A percentile compares a stretch with the other conserved stretches of the same genome.
Evolutionary conservation across 2,329 filamentous ascomycete genomes (phyloP).

Genomic region (Neocatenulostroma microsporum): DNA sequence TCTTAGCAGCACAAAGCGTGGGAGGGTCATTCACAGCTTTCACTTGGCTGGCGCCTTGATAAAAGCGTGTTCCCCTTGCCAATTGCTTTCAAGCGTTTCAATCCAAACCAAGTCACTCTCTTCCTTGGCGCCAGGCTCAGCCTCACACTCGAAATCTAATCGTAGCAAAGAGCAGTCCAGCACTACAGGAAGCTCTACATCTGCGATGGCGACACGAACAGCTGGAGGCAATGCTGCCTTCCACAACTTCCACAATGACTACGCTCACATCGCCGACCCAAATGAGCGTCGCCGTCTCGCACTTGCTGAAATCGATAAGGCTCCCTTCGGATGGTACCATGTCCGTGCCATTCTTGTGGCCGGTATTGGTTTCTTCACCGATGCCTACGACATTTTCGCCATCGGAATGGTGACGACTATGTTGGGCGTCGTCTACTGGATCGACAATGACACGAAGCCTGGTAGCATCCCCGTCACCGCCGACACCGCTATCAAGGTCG

Average conservation of each 20-base stretch:
- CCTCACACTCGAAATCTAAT: conserved; percentile 4
- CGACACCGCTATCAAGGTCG: conserved; percentile 77
- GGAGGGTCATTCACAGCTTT: not conserved
- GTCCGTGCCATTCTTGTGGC: conserved; percentile 69
- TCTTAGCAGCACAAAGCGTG: conserved; percentile 1
- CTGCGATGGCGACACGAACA: conserved; percentile 36
- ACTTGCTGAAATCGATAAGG: conserved; percentile 73
- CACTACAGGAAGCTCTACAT: not conserved
- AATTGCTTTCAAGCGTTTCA: conserved; percentile 4
- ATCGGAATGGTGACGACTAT: conserved; percentile 66
- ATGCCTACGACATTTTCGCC: conserved; percentile 71
- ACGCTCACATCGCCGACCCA: conserved; percentile 56
- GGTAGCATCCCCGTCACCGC: conserved; percentile 55
- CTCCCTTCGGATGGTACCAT: conserved; percentile 78
- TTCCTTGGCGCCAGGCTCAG: conserved; percentile 12
- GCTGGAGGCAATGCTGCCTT: conserved; percentile 61
- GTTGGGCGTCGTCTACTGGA: conserved; percentile 71
- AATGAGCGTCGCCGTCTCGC: conserved; percentile 73
- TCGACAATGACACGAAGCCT: conserved; percentile 28
- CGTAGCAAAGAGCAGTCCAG: conserved; percentile 1
- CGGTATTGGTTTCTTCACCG: conserved; percentile 82
- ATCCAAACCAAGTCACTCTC: conserved; percentile 10
- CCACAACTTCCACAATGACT: conserved; percentile 72
- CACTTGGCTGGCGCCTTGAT: conserved; percentile 4
- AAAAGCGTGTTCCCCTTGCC: conserved; percentile 6